Evolutionary conservation across 768 basidiomycete genomes (phyloP).

Genomic region (Tephrocybe sp.): DNA sequence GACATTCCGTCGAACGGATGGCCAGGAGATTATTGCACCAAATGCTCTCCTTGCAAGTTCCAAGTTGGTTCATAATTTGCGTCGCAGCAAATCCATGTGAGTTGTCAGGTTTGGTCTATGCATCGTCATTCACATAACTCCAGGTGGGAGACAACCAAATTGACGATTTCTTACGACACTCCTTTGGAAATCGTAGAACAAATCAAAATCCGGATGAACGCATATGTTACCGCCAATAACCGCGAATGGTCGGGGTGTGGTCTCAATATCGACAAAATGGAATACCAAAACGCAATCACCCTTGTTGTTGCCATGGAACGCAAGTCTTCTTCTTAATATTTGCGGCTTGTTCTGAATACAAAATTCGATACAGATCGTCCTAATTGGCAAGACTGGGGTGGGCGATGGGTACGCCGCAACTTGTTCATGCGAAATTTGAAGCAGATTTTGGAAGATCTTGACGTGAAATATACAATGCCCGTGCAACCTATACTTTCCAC

Average conservation of each 20-base stretch:
- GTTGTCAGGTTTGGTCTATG: conserved; percentile 19
- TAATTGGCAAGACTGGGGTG: conserved; percentile 90
- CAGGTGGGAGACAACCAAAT: conserved; percentile 68
- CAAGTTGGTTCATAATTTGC: conserved; percentile 78
- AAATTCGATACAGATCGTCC: conserved; percentile 76
- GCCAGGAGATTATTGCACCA: conserved; percentile 77
- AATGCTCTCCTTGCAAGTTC: conserved; percentile 69
- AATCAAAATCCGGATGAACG: conserved; percentile 54
- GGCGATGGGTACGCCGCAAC: conserved; percentile 72
- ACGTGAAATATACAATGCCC: conserved; percentile 69
- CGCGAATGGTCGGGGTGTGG: conserved; percentile 71
- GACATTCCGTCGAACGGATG: conserved; percentile 77
- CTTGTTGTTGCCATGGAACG: conserved; percentile 74
- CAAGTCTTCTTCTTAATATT: conserved; percentile 30
- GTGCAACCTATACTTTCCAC: conserved; percentile 70
- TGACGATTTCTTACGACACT: conserved; percentile 69
- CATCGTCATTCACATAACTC: neutral
- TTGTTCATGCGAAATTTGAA: conserved; percentile 77
- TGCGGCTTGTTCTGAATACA: neutral
- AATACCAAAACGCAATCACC: conserved; percentile 70
- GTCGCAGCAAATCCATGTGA: conserved; percentile 73
- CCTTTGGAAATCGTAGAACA: conserved; percentile 71
- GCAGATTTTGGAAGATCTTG: conserved; percentile 69
- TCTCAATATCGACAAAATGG: conserved; percentile 79
- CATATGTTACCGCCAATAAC: conserved; percentile 60